These are phyloP conservation scores for Periconia macrospinosa DNA, from an alignment of 2,329 filamentous ascomycete genomes.

Conservation along the genomic window DNA sequence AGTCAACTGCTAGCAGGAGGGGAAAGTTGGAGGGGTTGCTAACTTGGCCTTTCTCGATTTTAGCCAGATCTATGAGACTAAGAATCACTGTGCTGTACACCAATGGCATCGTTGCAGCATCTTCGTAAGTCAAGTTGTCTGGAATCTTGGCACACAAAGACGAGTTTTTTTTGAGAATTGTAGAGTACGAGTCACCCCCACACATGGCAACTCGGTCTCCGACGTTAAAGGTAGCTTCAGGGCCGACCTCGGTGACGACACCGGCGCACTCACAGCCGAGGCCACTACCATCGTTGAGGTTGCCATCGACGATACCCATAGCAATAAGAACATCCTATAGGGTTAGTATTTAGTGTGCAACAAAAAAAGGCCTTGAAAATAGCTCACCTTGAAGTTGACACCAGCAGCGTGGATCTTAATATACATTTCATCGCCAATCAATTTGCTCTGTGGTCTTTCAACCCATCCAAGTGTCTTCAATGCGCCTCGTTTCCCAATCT, in stretches of 20 bases:
- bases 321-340: background rate
- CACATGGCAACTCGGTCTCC: too few species aligned
- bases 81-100: conserved; percentile 27
- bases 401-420: conserved; percentile 17
- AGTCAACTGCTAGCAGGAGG: too few species aligned
- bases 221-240: too few species aligned
- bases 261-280: too few species aligned
- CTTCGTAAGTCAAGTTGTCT: conserved; percentile 24
- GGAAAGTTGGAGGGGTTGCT: too few species aligned
- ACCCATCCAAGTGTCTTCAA: background rate
- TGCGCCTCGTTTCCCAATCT: background rate
- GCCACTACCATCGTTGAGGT: too few species aligned
- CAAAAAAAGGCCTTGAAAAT: too few species aligned
- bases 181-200: background rate
- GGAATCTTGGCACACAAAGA: conserved; percentile 21
- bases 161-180: conserved; percentile 8
- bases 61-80: conserved; percentile 20
- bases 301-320: background rate
- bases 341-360: too few species aligned
- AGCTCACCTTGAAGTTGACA: conserved; percentile 30
- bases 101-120: conserved; percentile 27
- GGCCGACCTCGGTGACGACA: too few species aligned
- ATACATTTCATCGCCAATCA: conserved; percentile 15
- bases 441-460: background rate
- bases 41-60: conserved; percentile 1